Percentiles rank a stretch among this genome's conserved stretches.
phyloP scores from a whole-genome alignment of 306 rosid species.

The Cicer yamashitae region DNA sequence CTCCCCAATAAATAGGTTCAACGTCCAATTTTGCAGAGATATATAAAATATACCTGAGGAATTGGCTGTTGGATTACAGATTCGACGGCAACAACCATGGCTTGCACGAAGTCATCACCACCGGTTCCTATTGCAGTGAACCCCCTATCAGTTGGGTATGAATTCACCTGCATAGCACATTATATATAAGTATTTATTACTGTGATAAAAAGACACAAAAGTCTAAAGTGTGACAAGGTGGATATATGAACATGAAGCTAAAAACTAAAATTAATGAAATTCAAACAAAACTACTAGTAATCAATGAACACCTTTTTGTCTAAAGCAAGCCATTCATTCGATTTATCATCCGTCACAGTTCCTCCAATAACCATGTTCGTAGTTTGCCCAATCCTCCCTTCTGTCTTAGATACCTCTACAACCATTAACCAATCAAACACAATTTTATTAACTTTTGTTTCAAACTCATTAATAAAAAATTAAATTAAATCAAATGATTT shows the following conservation, averaged over 20 bases:
- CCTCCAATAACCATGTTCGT: slow-evolving; percentile 98
- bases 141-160: slow-evolving; percentile 90
- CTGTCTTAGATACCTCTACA: slow-evolving; percentile 92
- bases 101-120: slow-evolving; percentile 88
- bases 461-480: background rate
- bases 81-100: slow-evolving; percentile 92
- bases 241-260: background rate
- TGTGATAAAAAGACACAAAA: background rate
- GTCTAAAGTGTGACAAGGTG: background rate
- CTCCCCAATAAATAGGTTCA: slow-evolving; percentile 31
- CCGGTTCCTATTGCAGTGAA: slow-evolving; percentile 98
- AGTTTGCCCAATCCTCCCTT: slow-evolving; percentile 97
- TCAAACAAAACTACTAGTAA: background rate
- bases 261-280: slow-evolving; percentile 3
- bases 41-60: slow-evolving; percentile 62
- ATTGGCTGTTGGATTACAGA: slow-evolving; percentile 83
- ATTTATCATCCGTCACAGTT: slow-evolving; percentile 86
- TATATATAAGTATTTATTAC: slow-evolving; percentile 10
- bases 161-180: slow-evolving; percentile 67
- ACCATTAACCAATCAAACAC: slow-evolving; percentile 24
- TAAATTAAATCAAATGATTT: background rate
- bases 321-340: slow-evolving; percentile 88
- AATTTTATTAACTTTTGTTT: background rate
- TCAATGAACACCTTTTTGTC: slow-evolving; percentile 79
- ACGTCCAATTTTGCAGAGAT: background rate